Conservation (phyloP, 2,329 filamentous ascomycete species). For the Colletotrichum trifolii region DNA sequence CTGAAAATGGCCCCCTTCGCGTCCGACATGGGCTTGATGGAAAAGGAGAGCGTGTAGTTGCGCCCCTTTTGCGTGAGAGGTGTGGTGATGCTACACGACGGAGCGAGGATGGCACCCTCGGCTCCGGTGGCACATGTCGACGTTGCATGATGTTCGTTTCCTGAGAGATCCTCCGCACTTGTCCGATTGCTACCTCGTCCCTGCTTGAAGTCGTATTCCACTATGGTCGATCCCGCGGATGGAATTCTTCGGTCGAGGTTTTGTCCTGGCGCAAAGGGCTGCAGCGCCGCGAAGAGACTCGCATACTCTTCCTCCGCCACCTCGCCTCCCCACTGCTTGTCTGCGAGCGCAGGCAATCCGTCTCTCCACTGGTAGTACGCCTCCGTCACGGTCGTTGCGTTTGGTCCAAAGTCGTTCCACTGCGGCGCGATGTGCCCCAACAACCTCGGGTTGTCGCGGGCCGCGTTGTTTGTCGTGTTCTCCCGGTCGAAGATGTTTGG, state of each 20-base stretch:
- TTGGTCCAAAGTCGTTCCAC: constrained; percentile 43
- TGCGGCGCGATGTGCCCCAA: constrained; percentile 39
- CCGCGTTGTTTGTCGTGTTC: constrained; percentile 37
- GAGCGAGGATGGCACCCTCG: constrained; percentile 43
- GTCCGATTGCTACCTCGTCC: constrained; percentile 20
- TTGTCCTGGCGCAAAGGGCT: constrained; percentile 39
- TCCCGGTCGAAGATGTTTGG: constrained; percentile 41
- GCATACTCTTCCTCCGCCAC: constrained; percentile 19
- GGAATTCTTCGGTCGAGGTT: constrained; percentile 39
- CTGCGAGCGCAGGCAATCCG: constrained; percentile 40
- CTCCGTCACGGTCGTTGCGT: constrained; percentile 41
- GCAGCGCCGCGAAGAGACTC: constrained; percentile 35
- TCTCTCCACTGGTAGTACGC: constrained; percentile 42
- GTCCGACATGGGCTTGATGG: constrained; percentile 42
- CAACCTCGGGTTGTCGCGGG: constrained; percentile 30
- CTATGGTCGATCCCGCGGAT: constrained; percentile 34
- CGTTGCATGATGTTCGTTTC: constrained; percentile 39
- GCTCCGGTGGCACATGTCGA: constrained; percentile 15
- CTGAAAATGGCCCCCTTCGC: constrained; percentile 31
- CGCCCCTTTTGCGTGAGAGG: constrained; percentile 64
- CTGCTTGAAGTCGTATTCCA: constrained; percentile 35
- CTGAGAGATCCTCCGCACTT: constrained; percentile 35
- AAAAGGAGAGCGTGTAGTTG: constrained; percentile 64
- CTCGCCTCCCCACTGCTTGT: constrained; percentile 43
- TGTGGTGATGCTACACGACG: constrained; percentile 55